phyloP scores from a whole-genome alignment of 495 filamentous ascomycete species.

The Aspergillus incahuasiensis region DNA sequence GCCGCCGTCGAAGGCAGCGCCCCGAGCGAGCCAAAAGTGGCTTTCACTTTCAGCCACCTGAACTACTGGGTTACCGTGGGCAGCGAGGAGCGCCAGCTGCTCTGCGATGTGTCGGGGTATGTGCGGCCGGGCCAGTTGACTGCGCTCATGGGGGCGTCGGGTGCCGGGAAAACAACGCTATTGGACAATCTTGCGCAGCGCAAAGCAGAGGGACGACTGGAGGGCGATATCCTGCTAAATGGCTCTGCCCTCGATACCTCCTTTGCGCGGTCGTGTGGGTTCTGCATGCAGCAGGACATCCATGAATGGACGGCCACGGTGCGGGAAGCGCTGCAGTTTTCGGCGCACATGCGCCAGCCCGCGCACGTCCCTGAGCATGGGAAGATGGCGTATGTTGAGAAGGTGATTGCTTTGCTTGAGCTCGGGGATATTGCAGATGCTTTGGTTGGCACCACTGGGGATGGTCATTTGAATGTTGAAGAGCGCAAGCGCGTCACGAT shows the following conservation, averaged over 20 bases:
- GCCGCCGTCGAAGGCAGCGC: neutral
- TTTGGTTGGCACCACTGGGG: conserved; percentile 47
- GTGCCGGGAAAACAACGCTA: conserved; percentile 62
- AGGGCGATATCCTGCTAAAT: conserved; percentile 80
- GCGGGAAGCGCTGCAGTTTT: conserved; percentile 58
- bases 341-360: conserved; percentile 53
- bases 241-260: conserved; percentile 69
- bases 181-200: conserved; percentile 56
- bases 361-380: conserved; percentile 45
- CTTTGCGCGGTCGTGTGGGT: conserved; percentile 69
- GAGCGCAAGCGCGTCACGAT: conserved; percentile 64
- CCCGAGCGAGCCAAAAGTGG: conserved; percentile 47
- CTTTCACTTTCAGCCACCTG: conserved; percentile 60
- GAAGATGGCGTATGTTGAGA: conserved; percentile 57
- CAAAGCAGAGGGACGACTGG: conserved; percentile 81
- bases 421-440: conserved; percentile 53
- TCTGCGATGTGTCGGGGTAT: conserved; percentile 83
- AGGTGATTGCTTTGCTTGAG: conserved; percentile 55
- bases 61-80: conserved; percentile 48
- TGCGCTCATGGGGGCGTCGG: conserved; percentile 66
- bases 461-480: conserved; percentile 53
- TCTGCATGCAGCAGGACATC: conserved; percentile 58
- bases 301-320: conserved; percentile 57
- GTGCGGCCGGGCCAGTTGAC: conserved; percentile 80
- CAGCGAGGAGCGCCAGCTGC: conserved; percentile 42